Base-by-base conservation (phyloP, 2,329 filamentous ascomycete species). In the Alternaria ethzedia region DNA sequence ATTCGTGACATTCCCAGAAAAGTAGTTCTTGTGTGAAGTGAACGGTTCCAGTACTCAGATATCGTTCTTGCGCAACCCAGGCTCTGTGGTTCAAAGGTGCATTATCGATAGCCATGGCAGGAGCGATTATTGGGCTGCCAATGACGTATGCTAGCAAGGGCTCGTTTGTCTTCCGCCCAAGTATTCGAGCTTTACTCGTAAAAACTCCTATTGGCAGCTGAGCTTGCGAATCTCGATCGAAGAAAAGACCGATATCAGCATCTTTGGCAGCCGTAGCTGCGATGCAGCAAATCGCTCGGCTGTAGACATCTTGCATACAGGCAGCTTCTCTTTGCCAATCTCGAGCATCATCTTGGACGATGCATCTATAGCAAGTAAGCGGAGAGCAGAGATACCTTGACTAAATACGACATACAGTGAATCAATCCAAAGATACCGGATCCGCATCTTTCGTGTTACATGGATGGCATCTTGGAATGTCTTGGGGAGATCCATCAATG, bases 1-100 rank as follows among this genome's bases (percentile, higher is more conserved):
- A 11, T 17, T 62, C 51, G 8, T n/a, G 30, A 41, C 66, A 71
- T 6, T 70, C 60, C 67, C 69, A 70, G 32, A 64, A 69, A 3
- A 70, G 2, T 17, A 56, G 25, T 9, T 51, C 36, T 5, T 26
- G n/a, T 8, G 59, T 43, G 46, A 71, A 71, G 28, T 69, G 65
- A 15, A 67, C 26, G n/a, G 61, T 60, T 11, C 69, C 50, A 5
- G 47, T 51, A 6, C 67, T 61, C 10, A 71, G 23, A 13, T 58
- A 59, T 0, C 67, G 59, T 32, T 71, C 69, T 32, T 71, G 69
- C 4, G 63, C 55, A 12, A 70, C 64, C 67, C 69, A 71, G 10
- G 61, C 69, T 26, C 67, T 59, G 30, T 26, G 9, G 32, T 68
- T 68, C 15, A 70, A 32, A 6, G 66, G 68, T 10, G 61, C 54